Evolutionary conservation across 495 filamentous ascomycete genomes (phyloP).

Genomic region (Aspergillus steynii): DNA sequence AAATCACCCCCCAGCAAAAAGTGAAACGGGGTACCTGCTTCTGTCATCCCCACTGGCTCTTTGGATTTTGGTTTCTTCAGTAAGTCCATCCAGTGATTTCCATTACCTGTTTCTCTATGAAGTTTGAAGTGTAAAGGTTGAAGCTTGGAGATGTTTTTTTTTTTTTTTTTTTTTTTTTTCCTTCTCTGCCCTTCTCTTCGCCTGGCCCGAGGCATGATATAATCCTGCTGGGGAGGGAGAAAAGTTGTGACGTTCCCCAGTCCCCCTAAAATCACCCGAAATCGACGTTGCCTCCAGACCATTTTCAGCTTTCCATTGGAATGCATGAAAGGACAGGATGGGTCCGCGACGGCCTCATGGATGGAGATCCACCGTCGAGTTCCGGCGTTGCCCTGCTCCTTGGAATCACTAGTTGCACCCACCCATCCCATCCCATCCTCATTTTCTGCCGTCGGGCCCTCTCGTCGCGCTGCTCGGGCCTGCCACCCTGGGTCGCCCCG

Average conservation of each 20-base stretch:
- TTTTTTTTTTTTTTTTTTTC: slow-evolving; percentile 5
- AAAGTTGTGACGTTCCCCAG: slow-evolving; percentile 10
- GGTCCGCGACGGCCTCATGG: slow-evolving; percentile 23
- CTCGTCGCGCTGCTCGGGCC: slow-evolving; percentile 28
- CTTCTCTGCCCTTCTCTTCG: not conserved
- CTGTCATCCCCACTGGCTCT: slow-evolving; percentile 16
- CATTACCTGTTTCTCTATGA: slow-evolving; percentile 9
- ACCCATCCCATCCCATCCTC: slow-evolving; percentile 11
- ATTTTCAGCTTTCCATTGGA: slow-evolving; percentile 2
- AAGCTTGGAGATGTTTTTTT: no score
- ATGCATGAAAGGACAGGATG: slow-evolving; percentile 4
- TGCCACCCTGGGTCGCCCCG: slow-evolving; percentile 25
- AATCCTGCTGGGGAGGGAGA: not conserved
- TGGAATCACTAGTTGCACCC: slow-evolving; percentile 30
- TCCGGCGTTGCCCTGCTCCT: slow-evolving; percentile 24
- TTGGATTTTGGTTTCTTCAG: slow-evolving; percentile 15
- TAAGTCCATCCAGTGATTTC: slow-evolving; percentile 4
- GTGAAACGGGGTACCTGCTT: slow-evolving; percentile 31
- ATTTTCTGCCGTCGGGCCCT: slow-evolving; percentile 10
- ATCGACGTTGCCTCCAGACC: slow-evolving; percentile 7
- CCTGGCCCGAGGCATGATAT: not conserved
- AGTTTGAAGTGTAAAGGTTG: not conserved
- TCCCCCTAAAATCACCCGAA: slow-evolving; percentile 4
- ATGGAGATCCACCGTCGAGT: slow-evolving; percentile 23
- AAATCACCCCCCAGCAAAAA: slow-evolving; percentile 9